Conservation (phyloP, 2,329 filamentous ascomycete genomes). For the Colletotrichum sp. region DNA sequence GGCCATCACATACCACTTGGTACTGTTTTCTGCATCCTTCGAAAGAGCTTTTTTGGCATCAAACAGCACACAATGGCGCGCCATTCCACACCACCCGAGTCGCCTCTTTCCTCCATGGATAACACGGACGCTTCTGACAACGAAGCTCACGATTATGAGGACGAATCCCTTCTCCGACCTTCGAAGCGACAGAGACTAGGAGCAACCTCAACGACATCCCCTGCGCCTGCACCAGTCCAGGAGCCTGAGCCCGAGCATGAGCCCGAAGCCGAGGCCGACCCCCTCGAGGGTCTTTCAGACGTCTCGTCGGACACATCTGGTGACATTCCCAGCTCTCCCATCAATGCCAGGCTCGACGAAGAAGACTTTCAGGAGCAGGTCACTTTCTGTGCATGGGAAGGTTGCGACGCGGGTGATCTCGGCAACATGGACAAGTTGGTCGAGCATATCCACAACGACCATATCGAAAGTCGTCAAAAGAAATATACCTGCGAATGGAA, state of each 20-base stretch:
- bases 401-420: constrained; percentile 72
- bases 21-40: not conserved
- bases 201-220: constrained; percentile 43
- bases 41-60: not conserved
- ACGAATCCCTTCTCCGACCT: constrained; percentile 31
- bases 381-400: constrained; percentile 79
- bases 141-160: constrained; percentile 25
- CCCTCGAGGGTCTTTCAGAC: constrained; percentile 66
- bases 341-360: constrained; percentile 71
- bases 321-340: constrained; percentile 75
- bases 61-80: constrained; percentile 7
- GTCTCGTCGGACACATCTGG: constrained; percentile 92
- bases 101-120: constrained; percentile 20
- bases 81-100: constrained; percentile 16
- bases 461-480: constrained; percentile 92
- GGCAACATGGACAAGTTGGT: constrained; percentile 83
- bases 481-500: constrained; percentile 99
- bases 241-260: constrained; percentile 19
- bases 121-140: constrained; percentile 21
- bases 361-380: constrained; percentile 80
- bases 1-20: not conserved
- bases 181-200: constrained; percentile 39
- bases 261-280: constrained; percentile 46
- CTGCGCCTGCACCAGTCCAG: constrained; percentile 50
- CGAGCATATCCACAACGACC: constrained; percentile 86